Base-by-base conservation (phyloP, 768 basidiomycete genomes). In the Ramaria rubella region DNA sequence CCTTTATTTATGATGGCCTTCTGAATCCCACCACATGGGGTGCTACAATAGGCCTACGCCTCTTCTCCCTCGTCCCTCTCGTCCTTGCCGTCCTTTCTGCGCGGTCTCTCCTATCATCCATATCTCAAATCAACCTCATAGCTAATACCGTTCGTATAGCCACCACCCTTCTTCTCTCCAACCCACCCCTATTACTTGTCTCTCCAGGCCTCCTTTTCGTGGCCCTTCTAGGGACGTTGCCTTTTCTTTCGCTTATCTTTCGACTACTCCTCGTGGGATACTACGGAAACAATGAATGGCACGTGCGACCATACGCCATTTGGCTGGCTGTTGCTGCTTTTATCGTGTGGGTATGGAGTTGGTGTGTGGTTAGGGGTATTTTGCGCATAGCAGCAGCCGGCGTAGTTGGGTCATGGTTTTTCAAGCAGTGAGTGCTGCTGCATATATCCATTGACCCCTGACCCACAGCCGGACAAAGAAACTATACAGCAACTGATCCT, bases 401-500 rank as follows among this genome's bases (percentile, higher is more conserved):
- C 29, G 89, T 94, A 4, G 81, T 97, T 31, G 94, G 92, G 1
- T 84, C 86, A 44, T 97, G 94, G 94, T 96, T 95, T 67, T 95
- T 91, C 70, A 68, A 80, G 27, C 75, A 82, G 79, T 85, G 62
- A 64, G 81, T 67, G 0, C 17, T 29, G 27, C n/a, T 38, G 46
- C 36, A 48, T 33, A 15, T 30, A 49, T n/a, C 21, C 17, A 49
- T 42, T 19, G n/a, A 51, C 40, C 26, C 9, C n/a, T 0, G 24
- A 61, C 23, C 12, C 59, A 2, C 49, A 61, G 19, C 40, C n/a
- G 23, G 23, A 11, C 24, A 15, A 30, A 48, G 46, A 48, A 15
- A 26, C n/a, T 17, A 26, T 48, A 8, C 29, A 9, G 46, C 26
- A 4, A 21, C 5, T 5, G 43, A 46, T 34, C n/a, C 45, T 33